A percentile compares a stretch with the other conserved stretches of the same genome.
phyloP scores from a whole-genome alignment of 1,284 basidiomycete species.

The Amylostereum areolatum region DNA sequence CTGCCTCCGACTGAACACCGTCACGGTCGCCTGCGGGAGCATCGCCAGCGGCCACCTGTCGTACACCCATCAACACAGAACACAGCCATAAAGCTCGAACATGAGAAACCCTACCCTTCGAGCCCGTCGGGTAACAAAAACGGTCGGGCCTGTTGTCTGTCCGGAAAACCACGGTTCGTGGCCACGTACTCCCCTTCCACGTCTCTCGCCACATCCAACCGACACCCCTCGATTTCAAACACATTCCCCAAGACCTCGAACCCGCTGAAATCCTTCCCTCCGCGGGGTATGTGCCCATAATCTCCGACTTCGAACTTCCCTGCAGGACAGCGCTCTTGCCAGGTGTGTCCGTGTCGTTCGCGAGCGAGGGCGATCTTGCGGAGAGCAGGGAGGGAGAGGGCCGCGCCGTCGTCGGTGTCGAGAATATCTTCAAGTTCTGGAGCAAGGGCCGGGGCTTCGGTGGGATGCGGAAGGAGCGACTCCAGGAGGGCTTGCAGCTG shows the following conservation, averaged over 20 bases:
- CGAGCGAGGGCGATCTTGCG: slow-evolving; percentile 31
- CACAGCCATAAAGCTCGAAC: neutral
- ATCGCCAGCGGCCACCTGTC: slow-evolving; percentile 42
- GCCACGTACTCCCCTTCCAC: slow-evolving; percentile 31
- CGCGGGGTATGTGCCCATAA: slow-evolving; percentile 36
- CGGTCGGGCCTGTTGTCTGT: slow-evolving; percentile 18
- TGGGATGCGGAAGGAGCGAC: slow-evolving; percentile 32
- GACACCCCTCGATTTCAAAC: slow-evolving; percentile 28
- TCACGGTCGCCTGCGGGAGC: slow-evolving; percentile 31
- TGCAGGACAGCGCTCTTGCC: slow-evolving; percentile 34
- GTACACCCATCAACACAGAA: neutral
- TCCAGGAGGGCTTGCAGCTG: slow-evolving; percentile 26
- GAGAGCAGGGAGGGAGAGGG: slow-evolving; percentile 31
- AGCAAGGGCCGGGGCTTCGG: slow-evolving; percentile 24
- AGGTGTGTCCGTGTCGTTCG: slow-evolving; percentile 33
- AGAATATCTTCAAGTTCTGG: slow-evolving; percentile 25
- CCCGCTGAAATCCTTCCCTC: slow-evolving; percentile 24
- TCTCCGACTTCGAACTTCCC: slow-evolving; percentile 39
- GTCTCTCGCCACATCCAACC: slow-evolving; percentile 26
- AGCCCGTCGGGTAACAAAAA: slow-evolving; percentile 26
- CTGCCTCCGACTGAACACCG: slow-evolving; percentile 1
- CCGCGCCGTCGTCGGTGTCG: slow-evolving; percentile 21
- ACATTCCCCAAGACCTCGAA: slow-evolving; percentile 39
- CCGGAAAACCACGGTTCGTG: slow-evolving; percentile 13
- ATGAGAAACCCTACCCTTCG: slow-evolving; percentile 29